Evolutionary conservation across 495 filamentous ascomycete genomes (phyloP).

Genomic region (Tuber calosporum): DNA sequence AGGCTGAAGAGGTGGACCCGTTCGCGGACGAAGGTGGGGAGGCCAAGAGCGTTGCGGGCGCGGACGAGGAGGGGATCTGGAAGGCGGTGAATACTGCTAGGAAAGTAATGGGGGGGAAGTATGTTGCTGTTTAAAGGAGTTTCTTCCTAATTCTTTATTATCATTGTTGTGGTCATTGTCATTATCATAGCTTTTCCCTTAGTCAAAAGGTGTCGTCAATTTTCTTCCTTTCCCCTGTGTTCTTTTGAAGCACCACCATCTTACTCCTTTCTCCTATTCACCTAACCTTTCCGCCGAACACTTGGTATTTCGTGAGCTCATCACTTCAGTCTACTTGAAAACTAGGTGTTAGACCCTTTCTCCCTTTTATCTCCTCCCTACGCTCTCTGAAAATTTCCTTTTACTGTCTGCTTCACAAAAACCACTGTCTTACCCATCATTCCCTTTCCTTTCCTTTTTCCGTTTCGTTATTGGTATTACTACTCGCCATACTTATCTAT

Average conservation of each 20-base stretch:
- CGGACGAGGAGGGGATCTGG: constrained; percentile 53
- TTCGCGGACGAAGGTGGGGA: constrained; percentile 58
- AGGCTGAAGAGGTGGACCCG: constrained; percentile 51
- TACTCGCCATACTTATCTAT: constrained; percentile 1
- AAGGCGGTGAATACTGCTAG: constrained; percentile 61
- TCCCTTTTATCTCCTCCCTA: neutral
- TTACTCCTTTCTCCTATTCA: neutral
- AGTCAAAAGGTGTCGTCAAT: neutral
- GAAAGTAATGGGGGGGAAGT: constrained; percentile 74
- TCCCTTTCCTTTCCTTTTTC: neutral
- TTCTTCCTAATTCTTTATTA: constrained; percentile 36
- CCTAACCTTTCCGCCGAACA: neutral
- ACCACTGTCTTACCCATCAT: neutral
- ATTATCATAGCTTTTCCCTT: constrained; percentile 13
- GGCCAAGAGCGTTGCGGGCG: constrained; percentile 25
- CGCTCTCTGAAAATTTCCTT: constrained; percentile 2
- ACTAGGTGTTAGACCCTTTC: neutral
- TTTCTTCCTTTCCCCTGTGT: neutral
- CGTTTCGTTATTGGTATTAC: neutral
- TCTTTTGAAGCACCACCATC: neutral
- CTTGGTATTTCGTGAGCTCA: neutral
- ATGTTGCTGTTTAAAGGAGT: constrained; percentile 48
- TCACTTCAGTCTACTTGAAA: neutral
- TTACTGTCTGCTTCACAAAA: neutral
- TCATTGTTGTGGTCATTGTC: constrained; percentile 36